A percentile compares a stretch with the other conserved stretches of the same genome.
Evolutionary conservation across 2,329 filamentous ascomycete species (phyloP).

Genomic region (Furcasterigmium sp.): DNA sequence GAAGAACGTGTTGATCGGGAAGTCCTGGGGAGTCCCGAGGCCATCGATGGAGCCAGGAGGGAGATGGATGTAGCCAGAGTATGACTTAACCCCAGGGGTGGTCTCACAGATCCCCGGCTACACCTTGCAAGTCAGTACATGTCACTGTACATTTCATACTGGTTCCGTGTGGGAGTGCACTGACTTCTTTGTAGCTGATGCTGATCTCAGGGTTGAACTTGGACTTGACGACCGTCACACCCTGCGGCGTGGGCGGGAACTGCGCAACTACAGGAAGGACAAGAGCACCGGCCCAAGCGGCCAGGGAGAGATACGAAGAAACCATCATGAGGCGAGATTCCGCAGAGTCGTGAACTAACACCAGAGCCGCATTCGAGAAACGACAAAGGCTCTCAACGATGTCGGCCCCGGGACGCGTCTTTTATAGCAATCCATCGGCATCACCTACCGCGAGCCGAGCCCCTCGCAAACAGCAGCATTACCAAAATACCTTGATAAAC

Average conservation of each 20-base stretch:
- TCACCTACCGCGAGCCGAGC: not conserved
- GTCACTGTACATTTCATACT: not conserved
- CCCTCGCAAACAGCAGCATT: not conserved
- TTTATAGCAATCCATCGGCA: not conserved
- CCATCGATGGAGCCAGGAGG: constrained; percentile 29
- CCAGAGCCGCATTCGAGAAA: not conserved
- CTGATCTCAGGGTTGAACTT: constrained; percentile 53
- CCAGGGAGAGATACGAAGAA: not conserved
- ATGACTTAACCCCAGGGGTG: constrained; percentile 52
- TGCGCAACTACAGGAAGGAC: constrained; percentile 11
- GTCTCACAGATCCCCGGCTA: constrained; percentile 51
- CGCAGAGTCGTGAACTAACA: not conserved
- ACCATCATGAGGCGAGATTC: not conserved
- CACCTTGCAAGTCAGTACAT: not conserved
- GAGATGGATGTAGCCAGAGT: constrained; percentile 54
- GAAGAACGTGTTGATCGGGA: constrained; percentile 40
- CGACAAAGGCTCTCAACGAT: not conserved
- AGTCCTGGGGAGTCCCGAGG: constrained; percentile 32
- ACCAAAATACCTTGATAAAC: not conserved
- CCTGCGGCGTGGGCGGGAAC: constrained; percentile 16
- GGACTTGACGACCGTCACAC: constrained; percentile 43
- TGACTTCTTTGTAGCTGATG: constrained; percentile 52
- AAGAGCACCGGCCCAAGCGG: constrained; percentile 19
- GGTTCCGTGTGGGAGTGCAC: constrained; percentile 6
- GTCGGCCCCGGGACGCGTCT: not conserved